phyloP scores from a whole-genome alignment of 2,329 filamentous ascomycete genomes.

The Talaromyces sp. region DNA sequence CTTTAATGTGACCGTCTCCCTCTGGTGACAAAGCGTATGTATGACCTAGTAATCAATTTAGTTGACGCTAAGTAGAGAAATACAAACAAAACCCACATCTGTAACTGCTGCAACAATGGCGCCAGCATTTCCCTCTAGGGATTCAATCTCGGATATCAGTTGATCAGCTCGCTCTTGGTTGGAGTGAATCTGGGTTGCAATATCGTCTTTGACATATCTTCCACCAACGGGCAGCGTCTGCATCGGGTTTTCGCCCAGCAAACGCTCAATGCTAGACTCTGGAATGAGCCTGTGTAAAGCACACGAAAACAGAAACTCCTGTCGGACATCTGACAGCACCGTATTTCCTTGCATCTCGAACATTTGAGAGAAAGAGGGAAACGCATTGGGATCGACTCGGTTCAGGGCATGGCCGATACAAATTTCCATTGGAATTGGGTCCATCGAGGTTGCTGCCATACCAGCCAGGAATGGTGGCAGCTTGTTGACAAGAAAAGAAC shows the following conservation, averaged over 20 bases:
- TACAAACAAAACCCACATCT: conserved; percentile 49
- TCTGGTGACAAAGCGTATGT: conserved; percentile 52
- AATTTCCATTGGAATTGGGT: conserved; percentile 55
- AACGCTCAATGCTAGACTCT: conserved; percentile 67
- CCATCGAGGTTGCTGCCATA: conserved; percentile 53
- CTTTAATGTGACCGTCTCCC: conserved; percentile 60
- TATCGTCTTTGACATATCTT: conserved; percentile 69
- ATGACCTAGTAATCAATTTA: conserved; percentile 36
- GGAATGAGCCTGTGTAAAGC: conserved; percentile 80
- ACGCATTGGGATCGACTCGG: conserved; percentile 57
- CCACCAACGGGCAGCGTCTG: conserved; percentile 69
- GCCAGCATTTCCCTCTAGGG: conserved; percentile 86
- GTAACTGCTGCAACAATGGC: conserved; percentile 74
- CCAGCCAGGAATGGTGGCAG: conserved; percentile 57
- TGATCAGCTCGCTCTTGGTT: conserved; percentile 71
- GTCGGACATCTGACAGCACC: conserved; percentile 61
- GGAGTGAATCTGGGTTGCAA: conserved; percentile 71
- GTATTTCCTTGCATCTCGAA: conserved; percentile 57
- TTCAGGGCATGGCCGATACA: conserved; percentile 63
- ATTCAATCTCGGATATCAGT: conserved; percentile 75
- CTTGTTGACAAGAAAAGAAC: conserved; percentile 79
- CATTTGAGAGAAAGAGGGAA: conserved; percentile 60
- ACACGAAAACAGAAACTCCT: conserved; percentile 85
- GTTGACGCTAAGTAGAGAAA: conserved; percentile 5
- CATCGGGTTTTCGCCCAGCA: conserved; percentile 80